Evolutionary conservation across 73 alveolate genomes (phyloP).

Genomic region (Paramecium octaurelia): DNA sequence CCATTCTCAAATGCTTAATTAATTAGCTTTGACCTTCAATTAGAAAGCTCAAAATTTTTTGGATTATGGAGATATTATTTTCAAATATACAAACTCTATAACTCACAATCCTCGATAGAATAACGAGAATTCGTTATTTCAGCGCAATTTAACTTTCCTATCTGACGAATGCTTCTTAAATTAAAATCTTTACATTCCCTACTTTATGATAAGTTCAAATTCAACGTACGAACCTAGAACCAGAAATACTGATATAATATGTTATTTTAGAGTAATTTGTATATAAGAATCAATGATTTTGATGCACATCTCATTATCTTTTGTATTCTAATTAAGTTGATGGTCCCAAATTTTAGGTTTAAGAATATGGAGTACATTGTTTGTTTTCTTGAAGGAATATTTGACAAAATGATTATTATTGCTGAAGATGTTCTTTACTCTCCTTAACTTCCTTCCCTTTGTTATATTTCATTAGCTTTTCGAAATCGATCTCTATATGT

Average conservation of each 20-base stretch:
- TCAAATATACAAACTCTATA: background rate
- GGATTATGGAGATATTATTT: background rate
- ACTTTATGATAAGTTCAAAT: background rate
- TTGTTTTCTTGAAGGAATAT: background rate
- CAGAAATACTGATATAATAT: background rate
- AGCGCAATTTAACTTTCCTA: background rate
- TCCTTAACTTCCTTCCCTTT: background rate
- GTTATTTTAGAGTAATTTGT: background rate
- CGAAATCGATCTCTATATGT: background rate
- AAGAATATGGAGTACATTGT: background rate
- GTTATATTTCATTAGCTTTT: background rate
- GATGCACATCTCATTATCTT: background rate
- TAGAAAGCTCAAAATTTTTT: background rate
- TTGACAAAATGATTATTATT: background rate
- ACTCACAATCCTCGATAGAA: background rate
- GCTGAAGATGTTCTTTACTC: background rate
- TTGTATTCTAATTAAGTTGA: conserved; percentile 4
- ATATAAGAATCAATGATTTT: background rate
- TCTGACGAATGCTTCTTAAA: background rate
- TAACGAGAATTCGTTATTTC: background rate
- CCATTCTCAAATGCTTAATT: background rate
- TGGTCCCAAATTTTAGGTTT: background rate
- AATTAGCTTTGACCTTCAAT: background rate
- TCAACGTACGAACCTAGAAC: background rate
- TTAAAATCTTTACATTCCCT: background rate